A percentile compares a stretch with the other conserved stretches of the same genome.
Evolutionary conservation across 371 early-diverging fungal species (phyloP).

Genomic region (Mortierella sp.): DNA sequence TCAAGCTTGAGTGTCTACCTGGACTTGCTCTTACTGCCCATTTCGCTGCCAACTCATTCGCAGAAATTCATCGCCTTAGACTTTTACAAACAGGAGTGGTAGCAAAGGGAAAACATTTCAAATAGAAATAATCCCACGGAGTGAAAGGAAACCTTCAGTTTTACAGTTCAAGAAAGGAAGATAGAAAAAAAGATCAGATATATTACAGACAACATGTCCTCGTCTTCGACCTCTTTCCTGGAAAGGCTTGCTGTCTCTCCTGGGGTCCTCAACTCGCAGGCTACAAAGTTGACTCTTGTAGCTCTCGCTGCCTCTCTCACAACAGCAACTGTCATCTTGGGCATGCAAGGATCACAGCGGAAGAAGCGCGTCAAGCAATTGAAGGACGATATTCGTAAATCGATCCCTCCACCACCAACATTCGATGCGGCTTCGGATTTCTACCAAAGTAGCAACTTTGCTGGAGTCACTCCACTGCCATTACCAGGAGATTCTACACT

Average conservation of each 20-base stretch:
- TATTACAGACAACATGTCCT: conserved; percentile 6
- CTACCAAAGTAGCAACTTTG: not conserved
- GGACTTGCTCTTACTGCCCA: not conserved
- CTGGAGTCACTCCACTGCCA: conserved; percentile 1
- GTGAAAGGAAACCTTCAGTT: not conserved
- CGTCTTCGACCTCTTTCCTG: conserved; percentile 28
- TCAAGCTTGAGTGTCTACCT: no score
- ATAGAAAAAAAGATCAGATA: not conserved
- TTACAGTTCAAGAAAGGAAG: not conserved
- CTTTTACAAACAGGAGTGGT: not conserved
- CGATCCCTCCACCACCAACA: conserved; percentile 38
- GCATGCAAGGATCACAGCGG: conserved; percentile 39
- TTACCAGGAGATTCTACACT: not conserved
- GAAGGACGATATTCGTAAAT: conserved; percentile 47
- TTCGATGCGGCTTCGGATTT: conserved; percentile 16
- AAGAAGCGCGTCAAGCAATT: conserved; percentile 35
- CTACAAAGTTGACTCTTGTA: conserved; percentile 32
- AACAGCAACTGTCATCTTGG: conserved; percentile 45
- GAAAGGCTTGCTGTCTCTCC: conserved; percentile 24
- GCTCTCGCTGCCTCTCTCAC: conserved; percentile 50
- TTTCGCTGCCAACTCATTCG: not conserved
- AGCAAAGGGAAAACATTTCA: not conserved
- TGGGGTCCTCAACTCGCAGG: conserved; percentile 27
- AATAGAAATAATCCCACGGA: not conserved
- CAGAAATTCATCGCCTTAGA: not conserved